phyloP scores from a whole-genome alignment of 306 rosid genomes.

The Pterocarpus macrocarpus region DNA sequence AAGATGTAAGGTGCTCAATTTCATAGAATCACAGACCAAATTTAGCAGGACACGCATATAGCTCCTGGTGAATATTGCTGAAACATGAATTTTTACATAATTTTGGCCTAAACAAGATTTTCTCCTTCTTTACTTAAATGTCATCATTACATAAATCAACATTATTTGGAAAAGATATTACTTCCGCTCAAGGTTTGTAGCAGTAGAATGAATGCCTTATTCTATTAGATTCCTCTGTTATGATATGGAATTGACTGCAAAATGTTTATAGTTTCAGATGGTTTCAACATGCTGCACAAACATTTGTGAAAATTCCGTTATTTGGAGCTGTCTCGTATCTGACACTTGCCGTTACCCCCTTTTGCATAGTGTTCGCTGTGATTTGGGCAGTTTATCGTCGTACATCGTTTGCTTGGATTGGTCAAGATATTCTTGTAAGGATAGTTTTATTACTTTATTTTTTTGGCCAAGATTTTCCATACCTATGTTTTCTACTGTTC shows the following conservation, averaged over 20 bases:
- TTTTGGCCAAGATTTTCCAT: slow-evolving; percentile 22
- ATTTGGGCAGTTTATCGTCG: slow-evolving; percentile 85
- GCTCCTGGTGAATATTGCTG: slow-evolving; percentile 12
- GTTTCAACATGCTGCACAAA: slow-evolving; percentile 79
- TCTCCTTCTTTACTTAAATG: slow-evolving; percentile 14
- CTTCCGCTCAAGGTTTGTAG: slow-evolving; percentile 23
- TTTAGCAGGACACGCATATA: neutral
- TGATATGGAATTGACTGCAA: slow-evolving; percentile 55
- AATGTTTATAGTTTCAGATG: slow-evolving; percentile 88
- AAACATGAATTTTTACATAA: slow-evolving; percentile 18
- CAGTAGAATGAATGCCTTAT: slow-evolving; percentile 4
- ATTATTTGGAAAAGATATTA: slow-evolving; percentile 17
- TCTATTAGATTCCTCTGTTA: slow-evolving; percentile 15
- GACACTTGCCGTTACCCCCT: slow-evolving; percentile 89
- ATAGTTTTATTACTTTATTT: slow-evolving; percentile 33
- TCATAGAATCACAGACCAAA: neutral
- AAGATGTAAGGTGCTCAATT: neutral
- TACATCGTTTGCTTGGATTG: slow-evolving; percentile 82
- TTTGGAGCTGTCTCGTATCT: slow-evolving; percentile 92
- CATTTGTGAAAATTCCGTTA: slow-evolving; percentile 80
- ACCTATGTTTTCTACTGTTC: neutral
- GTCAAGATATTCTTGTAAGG: slow-evolving; percentile 99
- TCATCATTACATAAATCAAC: slow-evolving; percentile 20
- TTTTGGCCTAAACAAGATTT: neutral
- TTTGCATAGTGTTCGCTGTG: slow-evolving; percentile 87